A percentile compares a stretch with the other conserved stretches of the same genome.
Conservation (phyloP, 441 rosid genomes). For the Flueggea neowawraea region DNA sequence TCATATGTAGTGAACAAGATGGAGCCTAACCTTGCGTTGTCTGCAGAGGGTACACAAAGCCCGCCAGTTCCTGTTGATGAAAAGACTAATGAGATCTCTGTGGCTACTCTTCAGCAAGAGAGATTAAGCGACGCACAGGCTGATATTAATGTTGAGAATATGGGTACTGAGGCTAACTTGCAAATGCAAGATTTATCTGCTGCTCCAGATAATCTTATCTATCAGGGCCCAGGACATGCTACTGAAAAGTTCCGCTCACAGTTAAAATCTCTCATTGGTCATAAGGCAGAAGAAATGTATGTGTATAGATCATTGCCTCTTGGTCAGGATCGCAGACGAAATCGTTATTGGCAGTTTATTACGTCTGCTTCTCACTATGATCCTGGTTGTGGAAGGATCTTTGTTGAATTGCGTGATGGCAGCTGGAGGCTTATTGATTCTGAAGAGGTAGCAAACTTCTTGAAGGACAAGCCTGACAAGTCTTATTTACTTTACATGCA, state of each 20-base stretch:
- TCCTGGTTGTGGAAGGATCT: slow-evolving; percentile 89
- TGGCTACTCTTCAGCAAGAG: slow-evolving; percentile 29
- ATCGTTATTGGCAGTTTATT: slow-evolving; percentile 97
- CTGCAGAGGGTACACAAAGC: slow-evolving; percentile 52
- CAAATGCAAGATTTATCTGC: slow-evolving; percentile 45
- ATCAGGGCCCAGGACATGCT: slow-evolving; percentile 66
- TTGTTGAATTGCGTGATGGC: slow-evolving; percentile 81
- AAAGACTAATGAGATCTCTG: slow-evolving; percentile 5
- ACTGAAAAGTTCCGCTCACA: slow-evolving; percentile 90
- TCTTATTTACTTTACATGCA: not conserved
- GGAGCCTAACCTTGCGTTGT: slow-evolving; percentile 40
- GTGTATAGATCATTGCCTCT: slow-evolving; percentile 96
- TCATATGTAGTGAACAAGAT: slow-evolving; percentile 39
- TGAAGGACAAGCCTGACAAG: not conserved
- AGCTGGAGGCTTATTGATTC: slow-evolving; percentile 90
- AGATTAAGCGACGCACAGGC: slow-evolving; percentile 36
- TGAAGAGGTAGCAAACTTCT: slow-evolving; percentile 61
- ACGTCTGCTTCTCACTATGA: slow-evolving; percentile 87
- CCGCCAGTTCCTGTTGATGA: slow-evolving; percentile 45
- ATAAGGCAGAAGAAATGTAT: slow-evolving; percentile 93
- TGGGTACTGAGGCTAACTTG: slow-evolving; percentile 42
- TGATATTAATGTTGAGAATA: slow-evolving; percentile 32
- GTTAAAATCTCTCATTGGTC: slow-evolving; percentile 83
- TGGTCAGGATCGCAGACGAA: slow-evolving; percentile 97
- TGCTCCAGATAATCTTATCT: slow-evolving; percentile 47